Percentiles rank a stretch among this genome's conserved stretches.
Conservation (phyloP, 768 basidiomycete species). For the Lyophyllum decastes region DNA sequence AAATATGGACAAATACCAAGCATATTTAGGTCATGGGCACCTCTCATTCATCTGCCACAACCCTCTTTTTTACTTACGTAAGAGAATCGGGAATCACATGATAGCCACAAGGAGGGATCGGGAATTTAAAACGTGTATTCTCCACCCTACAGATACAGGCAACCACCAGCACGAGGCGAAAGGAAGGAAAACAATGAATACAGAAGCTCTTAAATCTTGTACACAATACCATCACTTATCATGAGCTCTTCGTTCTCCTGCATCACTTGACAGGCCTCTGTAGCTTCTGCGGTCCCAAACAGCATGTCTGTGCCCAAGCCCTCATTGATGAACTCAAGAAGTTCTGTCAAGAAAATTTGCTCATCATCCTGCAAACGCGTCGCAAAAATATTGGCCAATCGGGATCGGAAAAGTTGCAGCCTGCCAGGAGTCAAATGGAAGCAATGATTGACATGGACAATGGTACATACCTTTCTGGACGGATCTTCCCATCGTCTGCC, state of each 20-base stretch:
- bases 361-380: slow-evolving; percentile 75
- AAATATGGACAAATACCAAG: no score
- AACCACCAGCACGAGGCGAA: background rate
- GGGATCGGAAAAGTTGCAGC: slow-evolving; percentile 76
- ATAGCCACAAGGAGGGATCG: no score
- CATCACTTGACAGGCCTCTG: slow-evolving; percentile 73
- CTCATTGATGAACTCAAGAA: slow-evolving; percentile 76
- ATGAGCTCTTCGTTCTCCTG: slow-evolving; percentile 80
- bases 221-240: slow-evolving; percentile 84
- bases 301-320: slow-evolving; percentile 67
- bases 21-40: no score
- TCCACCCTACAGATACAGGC: background rate
- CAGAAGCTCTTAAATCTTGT: slow-evolving; percentile 60
- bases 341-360: slow-evolving; percentile 65
- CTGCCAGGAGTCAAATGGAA: slow-evolving; percentile 36
- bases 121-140: no score
- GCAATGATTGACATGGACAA: slow-evolving; percentile 1
- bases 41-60: no score
- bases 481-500: slow-evolving; percentile 43
- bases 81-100: no score
- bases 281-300: slow-evolving; percentile 84
- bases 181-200: background rate
- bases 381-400: slow-evolving; percentile 72
- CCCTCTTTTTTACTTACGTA: no score
- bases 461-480: slow-evolving; percentile 59